These are phyloP conservation scores for Irpex sp. DNA, from an alignment of 1,284 basidiomycete genomes.

Conservation along the genomic window DNA sequence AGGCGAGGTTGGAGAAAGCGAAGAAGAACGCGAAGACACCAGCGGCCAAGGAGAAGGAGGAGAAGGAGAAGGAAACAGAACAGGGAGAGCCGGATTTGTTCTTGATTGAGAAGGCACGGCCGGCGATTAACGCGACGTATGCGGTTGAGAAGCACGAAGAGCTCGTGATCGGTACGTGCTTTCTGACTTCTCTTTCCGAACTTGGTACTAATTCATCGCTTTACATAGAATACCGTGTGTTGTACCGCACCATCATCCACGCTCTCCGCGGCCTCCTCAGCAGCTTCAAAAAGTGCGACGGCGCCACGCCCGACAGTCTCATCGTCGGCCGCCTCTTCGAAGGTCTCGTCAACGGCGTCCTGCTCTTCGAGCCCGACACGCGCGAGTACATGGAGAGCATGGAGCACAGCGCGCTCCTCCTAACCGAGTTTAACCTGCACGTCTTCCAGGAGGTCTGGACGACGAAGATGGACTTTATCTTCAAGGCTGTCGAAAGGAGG, in stretches of 20 bases:
- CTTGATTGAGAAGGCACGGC: constrained; percentile 77
- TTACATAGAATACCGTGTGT: constrained; percentile 70
- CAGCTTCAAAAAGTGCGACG: constrained; percentile 79
- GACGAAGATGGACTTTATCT: constrained; percentile 86
- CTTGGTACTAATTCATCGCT: neutral
- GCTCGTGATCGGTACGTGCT: constrained; percentile 58
- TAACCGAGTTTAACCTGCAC: constrained; percentile 83
- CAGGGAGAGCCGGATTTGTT: constrained; percentile 33
- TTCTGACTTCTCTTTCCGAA: neutral
- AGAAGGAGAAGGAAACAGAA: constrained; percentile 25
- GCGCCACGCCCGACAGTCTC: constrained; percentile 81
- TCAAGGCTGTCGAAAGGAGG: constrained; percentile 75
- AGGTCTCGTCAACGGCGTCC: constrained; percentile 46
- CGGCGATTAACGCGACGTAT: constrained; percentile 71
- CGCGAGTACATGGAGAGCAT: constrained; percentile 86
- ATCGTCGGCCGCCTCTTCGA: constrained; percentile 87
- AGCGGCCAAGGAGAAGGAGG: constrained; percentile 36
- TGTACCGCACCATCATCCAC: constrained; percentile 89
- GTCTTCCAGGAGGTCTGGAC: constrained; percentile 96
- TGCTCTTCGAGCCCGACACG: neutral
- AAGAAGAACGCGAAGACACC: constrained; percentile 32
- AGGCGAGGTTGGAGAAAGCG: constrained; percentile 41
- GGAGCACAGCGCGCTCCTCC: constrained; percentile 80
- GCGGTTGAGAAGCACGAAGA: constrained; percentile 77
- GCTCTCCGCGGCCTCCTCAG: constrained; percentile 85